phyloP scores from a whole-genome alignment of 2,329 filamentous ascomycete species.

The Sclerotinia minor region DNA sequence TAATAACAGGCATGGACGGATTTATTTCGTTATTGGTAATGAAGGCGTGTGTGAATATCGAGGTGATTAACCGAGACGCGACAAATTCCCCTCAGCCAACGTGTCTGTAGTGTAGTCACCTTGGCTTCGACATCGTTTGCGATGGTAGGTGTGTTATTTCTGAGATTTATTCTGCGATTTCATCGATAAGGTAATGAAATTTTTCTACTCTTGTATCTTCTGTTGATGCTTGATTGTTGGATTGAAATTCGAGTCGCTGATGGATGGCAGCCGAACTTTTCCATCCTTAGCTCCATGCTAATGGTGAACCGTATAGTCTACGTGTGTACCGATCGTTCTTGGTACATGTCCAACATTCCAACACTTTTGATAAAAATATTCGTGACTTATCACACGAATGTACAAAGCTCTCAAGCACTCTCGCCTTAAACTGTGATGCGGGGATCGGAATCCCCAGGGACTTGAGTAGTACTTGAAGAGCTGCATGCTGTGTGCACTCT shows the following conservation, averaged over 20 bases:
- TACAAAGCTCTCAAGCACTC: not conserved
- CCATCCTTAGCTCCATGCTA: not conserved
- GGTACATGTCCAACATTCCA: not conserved
- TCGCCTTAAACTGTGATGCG: not conserved
- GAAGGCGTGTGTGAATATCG: not conserved
- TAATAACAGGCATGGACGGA: not conserved
- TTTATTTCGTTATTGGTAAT: not conserved
- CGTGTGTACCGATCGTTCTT: not conserved
- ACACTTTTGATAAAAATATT: not conserved
- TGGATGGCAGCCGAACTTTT: not conserved
- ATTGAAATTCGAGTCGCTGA: not conserved
- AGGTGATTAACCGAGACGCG: too few species aligned
- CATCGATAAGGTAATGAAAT: not conserved
- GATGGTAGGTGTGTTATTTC: not conserved
- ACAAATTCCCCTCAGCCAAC: not conserved
- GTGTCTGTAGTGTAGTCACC: not conserved
- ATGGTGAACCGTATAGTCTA: not conserved
- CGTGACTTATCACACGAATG: too few species aligned
- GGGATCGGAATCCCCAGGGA: not conserved
- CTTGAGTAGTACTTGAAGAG: not conserved
- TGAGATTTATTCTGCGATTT: not conserved
- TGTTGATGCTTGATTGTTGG: too few species aligned
- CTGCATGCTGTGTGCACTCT: not conserved
- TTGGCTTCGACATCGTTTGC: not conserved
- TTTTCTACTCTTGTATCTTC: too few species aligned